Evolutionary conservation across 2,329 filamentous ascomycete species (phyloP), one percentile per base, ranked within the genome.

Genomic region (Malbranchea cinnamomea): DNA sequence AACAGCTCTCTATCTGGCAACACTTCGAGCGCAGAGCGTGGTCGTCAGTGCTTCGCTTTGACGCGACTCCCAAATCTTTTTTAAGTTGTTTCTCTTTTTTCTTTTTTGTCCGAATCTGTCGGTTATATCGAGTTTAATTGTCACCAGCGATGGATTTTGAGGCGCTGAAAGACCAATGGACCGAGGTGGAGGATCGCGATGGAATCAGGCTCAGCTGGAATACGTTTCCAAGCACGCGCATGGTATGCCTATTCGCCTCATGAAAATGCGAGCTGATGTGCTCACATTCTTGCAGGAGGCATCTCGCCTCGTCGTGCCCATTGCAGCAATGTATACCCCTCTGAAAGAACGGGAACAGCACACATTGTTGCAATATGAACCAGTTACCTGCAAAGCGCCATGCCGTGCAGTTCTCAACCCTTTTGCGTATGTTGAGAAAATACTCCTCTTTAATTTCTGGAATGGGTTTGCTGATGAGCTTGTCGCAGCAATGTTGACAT

Each of bases 111-210:
- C 14, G 23, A n/a, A 24, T 12, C 10, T 5, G 23, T 13, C 14
- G n/a, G 14, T 24, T n/a, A 24, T 24, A 24, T 13, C 6, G 10
- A 13, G 23, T 6, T 13, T n/a, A n/a, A n/a, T n/a, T n/a, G n/a
- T n/a, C n/a, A n/a, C n/a, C n/a, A n/a, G n/a, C n/a, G n/a, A 93
- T 93, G 84, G 85, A 93, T 55, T 92, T 83, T 67, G 85, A 94
- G 57, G 70, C 75, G 44, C 63, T 92, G 44, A 94, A 94, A 63
- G 85, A 94, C 60, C 79, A 87, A 63, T 94, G 85, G 85, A 83
- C 78, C 49, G 84, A 94, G 56, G 77, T 92, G 35, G 89, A 98
- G 64, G 89, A 98, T 51, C 76, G 82, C 45, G 89, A 98, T 73
- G 89, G 89, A 37, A 74, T 95, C 49, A 77, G 89, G 40, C 68